Evolutionary conservation across 805 yeast species (phyloP).

Genomic region (Grigorovia transvaalensis): DNA sequence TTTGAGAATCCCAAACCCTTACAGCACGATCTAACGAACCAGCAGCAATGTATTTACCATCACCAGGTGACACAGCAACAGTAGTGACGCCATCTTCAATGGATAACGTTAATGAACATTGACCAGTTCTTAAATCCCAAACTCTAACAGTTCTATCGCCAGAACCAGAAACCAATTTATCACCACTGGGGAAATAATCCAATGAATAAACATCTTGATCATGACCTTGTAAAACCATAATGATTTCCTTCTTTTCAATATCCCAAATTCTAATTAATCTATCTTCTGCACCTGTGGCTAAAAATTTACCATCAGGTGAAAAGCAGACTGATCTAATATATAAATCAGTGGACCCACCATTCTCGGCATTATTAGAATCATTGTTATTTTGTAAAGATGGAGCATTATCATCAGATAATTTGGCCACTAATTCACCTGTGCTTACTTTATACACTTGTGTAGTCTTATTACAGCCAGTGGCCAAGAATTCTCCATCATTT

Average conservation of each 20-base stretch:
- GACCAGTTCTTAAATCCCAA: slow-evolving; percentile 87
- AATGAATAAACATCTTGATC: slow-evolving; percentile 96
- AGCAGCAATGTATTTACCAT: slow-evolving; percentile 91
- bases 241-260: slow-evolving; percentile 70
- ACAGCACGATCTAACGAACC: slow-evolving; percentile 93
- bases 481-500: slow-evolving; percentile 82
- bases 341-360: slow-evolving; percentile 45
- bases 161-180: slow-evolving; percentile 85
- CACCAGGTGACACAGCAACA: slow-evolving; percentile 93
- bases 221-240: slow-evolving; percentile 82
- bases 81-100: slow-evolving; percentile 98
- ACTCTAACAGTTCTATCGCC: slow-evolving; percentile 95
- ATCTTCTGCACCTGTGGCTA: slow-evolving; percentile 92
- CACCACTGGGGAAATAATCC: slow-evolving; percentile 91
- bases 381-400: slow-evolving; percentile 3
- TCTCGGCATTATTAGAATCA: slow-evolving; percentile 16
- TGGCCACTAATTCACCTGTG: slow-evolving; percentile 81
- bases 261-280: slow-evolving; percentile 94
- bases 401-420: slow-evolving; percentile 63
- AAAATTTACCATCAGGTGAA: slow-evolving; percentile 86
- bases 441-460: slow-evolving; percentile 91
- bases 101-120: slow-evolving; percentile 79
- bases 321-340: slow-evolving; percentile 93
- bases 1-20: slow-evolving; percentile 91
- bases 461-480: slow-evolving; percentile 96